Evolutionary conservation across 2,329 filamentous ascomycete genomes (phyloP), one percentile per base, ranked within the genome.

Genomic region (Venturia aucupariae): DNA sequence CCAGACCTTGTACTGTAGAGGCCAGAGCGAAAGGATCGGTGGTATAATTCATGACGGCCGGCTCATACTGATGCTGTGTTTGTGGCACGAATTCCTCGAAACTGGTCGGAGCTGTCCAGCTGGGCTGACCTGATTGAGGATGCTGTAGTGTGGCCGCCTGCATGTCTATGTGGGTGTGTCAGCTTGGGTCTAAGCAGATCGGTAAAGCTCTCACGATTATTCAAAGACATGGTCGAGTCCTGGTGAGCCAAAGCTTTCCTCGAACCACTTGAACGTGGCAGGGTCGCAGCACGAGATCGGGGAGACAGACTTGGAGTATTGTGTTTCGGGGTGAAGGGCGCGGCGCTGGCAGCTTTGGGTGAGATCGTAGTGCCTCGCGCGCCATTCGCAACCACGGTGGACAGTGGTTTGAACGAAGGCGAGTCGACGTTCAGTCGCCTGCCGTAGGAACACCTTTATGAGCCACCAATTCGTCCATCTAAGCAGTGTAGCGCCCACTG

Each of bases 401-500:
- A 77, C 51, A 84, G 78, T 44, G 93, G 93, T 0, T 91, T 97
- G 75, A 99, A 99, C 60, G 93, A 90, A 15, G 94, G 93, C 10
- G 94, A 97, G 72, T 97, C 94, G 72, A 96, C 94, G 75, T 96
- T 99, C 69, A 99, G 82, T 35, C 88, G 81, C 75, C 90, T 91
- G 30, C 67, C 63, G 15, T 68, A 71, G 62, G 46, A 22, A 51
- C 22, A 62, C 46, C 44, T 30, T 38, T 62, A n/a, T 64, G 22
- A 62, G 54, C 35, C 19, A 27, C 48, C 22, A 59, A 15, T 46
- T 39, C 44, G 30, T 27, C 48, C 13, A 32, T 22, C 24, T 13
- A 68, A 57, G 55, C 51, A 63, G 59, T 65, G 59, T 42, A 65
- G 64, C 67, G 42, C 38, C 30, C 46, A 79, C 79, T 73, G 79